phyloP scores from a whole-genome alignment of 768 basidiomycete genomes.

The Nidularia pulvinata region DNA sequence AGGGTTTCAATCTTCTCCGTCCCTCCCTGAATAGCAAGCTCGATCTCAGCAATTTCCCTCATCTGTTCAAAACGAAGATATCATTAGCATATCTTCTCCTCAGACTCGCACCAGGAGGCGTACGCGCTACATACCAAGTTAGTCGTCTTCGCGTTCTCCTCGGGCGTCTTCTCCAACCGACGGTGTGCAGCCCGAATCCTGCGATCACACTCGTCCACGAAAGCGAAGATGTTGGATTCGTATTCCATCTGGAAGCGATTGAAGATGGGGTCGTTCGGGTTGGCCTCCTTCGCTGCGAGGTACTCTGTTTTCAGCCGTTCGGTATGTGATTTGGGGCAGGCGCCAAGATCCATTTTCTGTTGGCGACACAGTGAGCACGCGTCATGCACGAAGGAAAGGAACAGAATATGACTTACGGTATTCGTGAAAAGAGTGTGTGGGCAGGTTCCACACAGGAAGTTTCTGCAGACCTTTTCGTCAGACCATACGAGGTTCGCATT shows the following conservation, averaged over 20 bases:
- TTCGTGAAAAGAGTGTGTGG: constrained; percentile 98
- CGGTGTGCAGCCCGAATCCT: constrained; percentile 93
- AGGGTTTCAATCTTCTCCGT: constrained; percentile 97
- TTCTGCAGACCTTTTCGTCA: constrained; percentile 97
- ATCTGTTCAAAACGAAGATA: constrained; percentile 49
- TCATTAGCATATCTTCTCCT: background rate
- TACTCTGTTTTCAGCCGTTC: constrained; percentile 93
- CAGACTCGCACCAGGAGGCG: background rate
- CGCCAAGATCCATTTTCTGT: constrained; percentile 99
- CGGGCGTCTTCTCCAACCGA: constrained; percentile 97
- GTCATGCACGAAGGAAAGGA: constrained; percentile 1
- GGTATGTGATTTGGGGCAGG: constrained; percentile 96
- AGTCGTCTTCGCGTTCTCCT: constrained; percentile 99
- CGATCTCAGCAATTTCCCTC: constrained; percentile 99
- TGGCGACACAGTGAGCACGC: constrained; percentile 5
- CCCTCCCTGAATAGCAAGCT: constrained; percentile 97
- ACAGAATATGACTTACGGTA: constrained; percentile 61
- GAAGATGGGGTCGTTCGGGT: constrained; percentile 81
- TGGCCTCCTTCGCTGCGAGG: constrained; percentile 72
- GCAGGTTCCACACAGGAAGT: constrained; percentile 98
- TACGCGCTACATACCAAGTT: constrained; percentile 63
- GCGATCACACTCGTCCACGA: constrained; percentile 98
- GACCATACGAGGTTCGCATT: constrained; percentile 92
- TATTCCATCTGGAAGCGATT: constrained; percentile 93
- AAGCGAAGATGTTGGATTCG: constrained; percentile 91